Evolutionary conservation across 108 stramenopile genomes (phyloP).

Genomic region (Aurantiochytrium sp.): DNA sequence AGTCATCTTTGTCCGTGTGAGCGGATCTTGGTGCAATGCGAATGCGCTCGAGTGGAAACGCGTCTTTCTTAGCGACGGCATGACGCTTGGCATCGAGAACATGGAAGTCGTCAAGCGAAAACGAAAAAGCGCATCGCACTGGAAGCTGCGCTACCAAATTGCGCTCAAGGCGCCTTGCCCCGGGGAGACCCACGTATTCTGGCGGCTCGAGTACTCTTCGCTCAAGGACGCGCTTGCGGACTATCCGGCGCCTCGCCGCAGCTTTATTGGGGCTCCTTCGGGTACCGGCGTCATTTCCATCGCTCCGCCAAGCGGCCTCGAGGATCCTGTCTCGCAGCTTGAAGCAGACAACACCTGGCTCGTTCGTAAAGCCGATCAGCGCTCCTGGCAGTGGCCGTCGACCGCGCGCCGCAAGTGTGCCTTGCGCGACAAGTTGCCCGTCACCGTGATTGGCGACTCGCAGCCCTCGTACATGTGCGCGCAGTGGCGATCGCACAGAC

Average conservation of each 20-base stretch:
- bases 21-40: neutral
- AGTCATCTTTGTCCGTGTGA: neutral
- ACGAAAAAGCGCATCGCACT: neutral
- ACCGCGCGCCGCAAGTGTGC: neutral
- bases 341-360: neutral
- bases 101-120: neutral
- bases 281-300: neutral
- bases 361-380: neutral
- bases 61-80: neutral
- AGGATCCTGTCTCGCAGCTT: neutral
- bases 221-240: neutral
- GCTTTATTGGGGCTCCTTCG: neutral
- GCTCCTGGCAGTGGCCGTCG: neutral
- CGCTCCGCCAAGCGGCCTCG: neutral
- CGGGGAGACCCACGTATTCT: neutral
- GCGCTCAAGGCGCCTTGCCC: neutral
- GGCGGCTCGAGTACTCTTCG: neutral
- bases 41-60: neutral
- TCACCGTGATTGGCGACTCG: neutral
- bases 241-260: neutral
- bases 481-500: neutral
- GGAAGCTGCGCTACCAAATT: neutral
- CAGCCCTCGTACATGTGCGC: neutral
- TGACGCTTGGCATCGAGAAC: neutral
- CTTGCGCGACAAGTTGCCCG: neutral